Evolutionary conservation across 805 yeast genomes (phyloP).

Genomic region (Starmerella vitae): DNA sequence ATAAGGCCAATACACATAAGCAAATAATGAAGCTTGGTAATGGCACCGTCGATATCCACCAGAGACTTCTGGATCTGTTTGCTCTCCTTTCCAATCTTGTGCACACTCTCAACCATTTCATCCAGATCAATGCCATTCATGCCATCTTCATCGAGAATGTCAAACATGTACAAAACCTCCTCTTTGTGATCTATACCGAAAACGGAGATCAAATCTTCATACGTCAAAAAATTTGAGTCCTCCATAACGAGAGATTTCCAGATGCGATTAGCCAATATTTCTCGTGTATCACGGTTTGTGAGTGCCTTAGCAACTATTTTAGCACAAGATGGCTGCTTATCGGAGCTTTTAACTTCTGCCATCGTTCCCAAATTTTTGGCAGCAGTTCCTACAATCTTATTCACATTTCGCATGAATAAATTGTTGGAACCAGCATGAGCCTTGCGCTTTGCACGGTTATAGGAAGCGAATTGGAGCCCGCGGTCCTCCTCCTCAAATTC

Average conservation of each 20-base stretch:
- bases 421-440: neutral
- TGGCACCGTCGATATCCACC: conserved; percentile 31
- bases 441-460: conserved; percentile 15
- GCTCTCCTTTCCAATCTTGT: conserved; percentile 27
- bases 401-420: conserved; percentile 20
- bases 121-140: conserved; percentile 28
- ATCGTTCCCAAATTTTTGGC: conserved; percentile 18
- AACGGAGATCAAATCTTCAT: conserved; percentile 27
- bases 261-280: conserved; percentile 28
- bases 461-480: conserved; percentile 21
- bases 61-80: conserved; percentile 28
- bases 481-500: conserved; percentile 30
- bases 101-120: conserved; percentile 27
- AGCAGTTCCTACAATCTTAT: conserved; percentile 23
- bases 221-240: conserved; percentile 25
- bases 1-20: conserved; percentile 26
- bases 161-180: conserved; percentile 26
- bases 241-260: conserved; percentile 33
- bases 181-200: conserved; percentile 24
- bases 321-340: conserved; percentile 17
- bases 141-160: conserved; percentile 27
- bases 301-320: conserved; percentile 27
- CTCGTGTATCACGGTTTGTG: conserved; percentile 21
- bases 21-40: conserved; percentile 29
- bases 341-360: conserved; percentile 14